A percentile compares a stretch with the other conserved stretches of the same genome.
Conservation (phyloP, 306 rosid species). For the Citrullus amarus region DNA sequence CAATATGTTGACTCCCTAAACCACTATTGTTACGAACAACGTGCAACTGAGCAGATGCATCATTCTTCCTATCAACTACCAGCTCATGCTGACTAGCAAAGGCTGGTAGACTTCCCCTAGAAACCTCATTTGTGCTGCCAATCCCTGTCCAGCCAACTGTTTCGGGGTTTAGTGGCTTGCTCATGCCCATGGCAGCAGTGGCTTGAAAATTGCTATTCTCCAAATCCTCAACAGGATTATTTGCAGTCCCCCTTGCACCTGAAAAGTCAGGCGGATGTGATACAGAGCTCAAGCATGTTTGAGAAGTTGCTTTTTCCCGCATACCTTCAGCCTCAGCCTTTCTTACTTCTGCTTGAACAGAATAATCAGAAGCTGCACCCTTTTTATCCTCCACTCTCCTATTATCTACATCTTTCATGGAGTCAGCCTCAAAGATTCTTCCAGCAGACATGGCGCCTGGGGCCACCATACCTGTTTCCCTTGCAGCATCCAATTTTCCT, state of each 20-base stretch:
- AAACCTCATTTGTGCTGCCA: constrained; percentile 43
- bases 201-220: constrained; percentile 47
- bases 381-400: constrained; percentile 39
- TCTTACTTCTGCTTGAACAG: constrained; percentile 38
- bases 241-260: constrained; percentile 36
- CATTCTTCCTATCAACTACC: constrained; percentile 52
- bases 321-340: constrained; percentile 47
- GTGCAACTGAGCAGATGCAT: constrained; percentile 43
- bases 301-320: constrained; percentile 45
- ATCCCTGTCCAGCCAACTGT: constrained; percentile 44
- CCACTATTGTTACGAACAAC: constrained; percentile 29
- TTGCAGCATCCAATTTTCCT: constrained; percentile 46
- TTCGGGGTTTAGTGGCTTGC: constrained; percentile 32
- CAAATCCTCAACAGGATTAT: constrained; percentile 41
- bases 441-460: constrained; percentile 42
- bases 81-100: constrained; percentile 51
- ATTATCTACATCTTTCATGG: constrained; percentile 57
- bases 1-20: constrained; percentile 33
- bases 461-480: constrained; percentile 39
- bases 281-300: constrained; percentile 24
- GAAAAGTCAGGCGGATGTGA: constrained; percentile 42
- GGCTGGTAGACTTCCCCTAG: constrained; percentile 40
- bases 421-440: constrained; percentile 42
- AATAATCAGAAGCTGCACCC: constrained; percentile 32
- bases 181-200: constrained; percentile 31